Evolutionary conservation across 768 basidiomycete genomes (phyloP), one percentile per base, ranked within the genome.

Genomic region (Russula brevipes): DNA sequence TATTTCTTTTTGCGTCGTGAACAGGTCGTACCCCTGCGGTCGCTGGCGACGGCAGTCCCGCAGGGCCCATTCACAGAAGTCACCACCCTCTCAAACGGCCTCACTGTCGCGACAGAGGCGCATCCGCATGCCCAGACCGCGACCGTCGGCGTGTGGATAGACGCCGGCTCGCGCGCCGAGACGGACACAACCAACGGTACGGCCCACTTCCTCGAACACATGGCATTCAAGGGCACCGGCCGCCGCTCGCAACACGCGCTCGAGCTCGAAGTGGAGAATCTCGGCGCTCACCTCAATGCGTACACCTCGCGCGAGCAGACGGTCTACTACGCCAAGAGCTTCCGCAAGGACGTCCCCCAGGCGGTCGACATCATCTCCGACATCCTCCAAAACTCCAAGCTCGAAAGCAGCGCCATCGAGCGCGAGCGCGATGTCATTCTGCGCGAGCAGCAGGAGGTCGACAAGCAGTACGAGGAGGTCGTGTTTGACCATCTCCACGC

Each of bases 231-330:
- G 77, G 97, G 97, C 60, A 99, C 96, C 62, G 83, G 84, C 72
- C 84, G 85, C 68, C 88, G 97, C 63, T 82, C 85, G 41, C 96
- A 98, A 75, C 89, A 93, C 68, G 82, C 85, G 17, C 85, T 99
- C 54, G 97, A 98, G 77, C 84, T 98, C 61, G 94, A 98, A 76
- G 96, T 98, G 30, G 97, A 99, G 79, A 95, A 97, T 77, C 82
- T 98, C 61, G 97, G 97, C 68, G 93, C 95, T 17, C 94, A 98
- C 74, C 78, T 99, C 61, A 98, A 98, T 74, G 96, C 97, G 54
- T 98, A 98, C 78, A 99, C 97, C 9, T 97, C 95, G 31, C 85
- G 97, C 65, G 97, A 99, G 78, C 96, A 98, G 78, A 99, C 97
- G 24, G 95, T 98, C 60, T 99, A 98, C 81, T 98, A 98, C 73